Base-by-base conservation (phyloP, 495 filamentous ascomycete species). In the Baudoinia panamericana region DNA sequence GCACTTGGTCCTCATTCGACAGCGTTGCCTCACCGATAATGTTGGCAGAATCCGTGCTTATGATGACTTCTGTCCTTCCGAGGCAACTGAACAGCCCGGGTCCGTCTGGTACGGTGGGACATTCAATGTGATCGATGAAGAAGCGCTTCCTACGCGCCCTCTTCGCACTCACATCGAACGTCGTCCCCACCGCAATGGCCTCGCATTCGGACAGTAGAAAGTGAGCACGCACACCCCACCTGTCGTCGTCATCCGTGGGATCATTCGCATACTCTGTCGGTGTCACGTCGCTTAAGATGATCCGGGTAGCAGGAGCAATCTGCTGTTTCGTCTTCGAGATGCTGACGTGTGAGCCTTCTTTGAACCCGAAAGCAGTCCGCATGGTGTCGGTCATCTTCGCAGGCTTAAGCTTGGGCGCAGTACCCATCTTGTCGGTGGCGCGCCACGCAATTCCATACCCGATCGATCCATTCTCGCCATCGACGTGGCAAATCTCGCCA, bases 381-480 rank as follows among this genome's bases (percentile, higher is more conserved):
- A 84, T 72, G 16, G 66, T 65, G 37, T 76, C 73, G 18, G 78
- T 79, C 38, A 73, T 72, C 57, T 80, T 75, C 4, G 77, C 65
- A 4, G 19, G 79, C 65, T 19, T 72, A 64, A 39, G 69, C 75
- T 49, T 77, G 70, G 28, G 37, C 17, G 27, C 47, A 21, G 32
- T 50, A 24, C 35, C 43, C 33, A 80, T 67, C 45, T 72, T 75
- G 44, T 82, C 75, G 3, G 67, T 46, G 15, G 76, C 72, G 30
- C 68, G 66, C 75, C 78, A 83, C 11, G 74, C 72, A 40, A 80
- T 70, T 5, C 75, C 80, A 32, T 12, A 18, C 2, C 47, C 46
- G 7, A 30, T 21, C 4, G 8, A 28, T 23, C 36, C 41, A 12
- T 30, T 33, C 4, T 30, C 36, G 20, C 37, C 33, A 16, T 12